phyloP scores from a whole-genome alignment of 805 yeast species.

The Diddensiella santjacobensis region DNA sequence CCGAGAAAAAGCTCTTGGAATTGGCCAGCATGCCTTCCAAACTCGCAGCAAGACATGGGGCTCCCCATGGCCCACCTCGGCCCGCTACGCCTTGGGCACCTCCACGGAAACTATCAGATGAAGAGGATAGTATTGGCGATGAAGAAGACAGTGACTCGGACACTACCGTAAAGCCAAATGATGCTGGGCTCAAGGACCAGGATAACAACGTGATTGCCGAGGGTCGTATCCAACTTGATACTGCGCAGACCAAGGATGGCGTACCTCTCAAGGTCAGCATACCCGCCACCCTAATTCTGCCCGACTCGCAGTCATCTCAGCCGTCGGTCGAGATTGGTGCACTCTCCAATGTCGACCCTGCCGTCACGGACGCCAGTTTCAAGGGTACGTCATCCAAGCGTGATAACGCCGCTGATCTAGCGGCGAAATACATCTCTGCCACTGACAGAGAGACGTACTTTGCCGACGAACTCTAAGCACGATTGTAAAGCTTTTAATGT shows the following conservation, averaged over 20 bases:
- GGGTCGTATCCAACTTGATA: not conserved
- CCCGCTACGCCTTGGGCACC: slow-evolving; percentile 2
- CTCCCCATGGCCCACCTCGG: not conserved
- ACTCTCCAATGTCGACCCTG: not conserved
- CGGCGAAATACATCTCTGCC: not conserved
- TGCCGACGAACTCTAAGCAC: slow-evolving; percentile 1
- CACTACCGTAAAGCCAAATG: not conserved
- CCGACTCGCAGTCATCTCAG: not conserved
- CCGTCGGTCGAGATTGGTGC: not conserved
- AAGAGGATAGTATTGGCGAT: not conserved
- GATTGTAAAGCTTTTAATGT: too few species aligned
- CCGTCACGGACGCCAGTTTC: not conserved
- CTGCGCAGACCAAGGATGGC: not conserved
- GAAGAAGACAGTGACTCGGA: not conserved
- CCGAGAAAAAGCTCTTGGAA: slow-evolving; percentile 20
- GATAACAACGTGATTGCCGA: not conserved
- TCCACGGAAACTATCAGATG: not conserved
- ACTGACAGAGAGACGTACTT: not conserved
- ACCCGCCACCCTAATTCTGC: not conserved
- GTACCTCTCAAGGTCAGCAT: not conserved
- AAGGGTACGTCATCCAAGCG: too few species aligned
- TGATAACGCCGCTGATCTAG: not conserved
- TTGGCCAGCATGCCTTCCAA: slow-evolving; percentile 13
- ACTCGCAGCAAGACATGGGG: not conserved
- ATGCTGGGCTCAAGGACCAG: not conserved